Conservation (phyloP, 805 yeast genomes). For the Candida tammaniensis region DNA sequence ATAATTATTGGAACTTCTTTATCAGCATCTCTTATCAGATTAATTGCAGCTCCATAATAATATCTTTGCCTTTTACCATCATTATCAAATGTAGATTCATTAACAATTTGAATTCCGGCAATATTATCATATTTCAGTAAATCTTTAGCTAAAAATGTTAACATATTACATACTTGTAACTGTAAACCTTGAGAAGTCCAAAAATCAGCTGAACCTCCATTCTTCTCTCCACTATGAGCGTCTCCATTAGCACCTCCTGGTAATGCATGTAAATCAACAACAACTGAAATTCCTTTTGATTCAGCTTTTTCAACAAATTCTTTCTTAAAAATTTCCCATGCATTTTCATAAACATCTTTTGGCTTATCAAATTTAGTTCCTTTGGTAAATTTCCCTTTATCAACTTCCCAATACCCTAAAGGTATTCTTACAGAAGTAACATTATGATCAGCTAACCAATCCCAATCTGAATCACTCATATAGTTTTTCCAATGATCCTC, state of each 20-base stretch:
- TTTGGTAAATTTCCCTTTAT: constrained; percentile 53
- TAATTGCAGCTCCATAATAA: constrained; percentile 66
- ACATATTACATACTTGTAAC: constrained; percentile 44
- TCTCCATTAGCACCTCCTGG: constrained; percentile 92
- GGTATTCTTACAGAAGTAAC: constrained; percentile 86
- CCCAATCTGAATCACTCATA: constrained; percentile 72
- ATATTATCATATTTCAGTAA: constrained; percentile 60
- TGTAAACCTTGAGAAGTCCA: constrained; percentile 51
- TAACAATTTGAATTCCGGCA: constrained; percentile 79
- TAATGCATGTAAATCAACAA: constrained; percentile 83
- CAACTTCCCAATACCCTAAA: constrained; percentile 87
- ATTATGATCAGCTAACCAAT: constrained; percentile 62
- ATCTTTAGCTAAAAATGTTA: constrained; percentile 63
- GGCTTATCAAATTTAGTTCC: constrained; percentile 62
- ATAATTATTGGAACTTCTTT: constrained; percentile 65
- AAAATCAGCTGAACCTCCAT: constrained; percentile 55
- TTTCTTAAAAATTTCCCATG: constrained; percentile 65
- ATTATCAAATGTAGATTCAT: constrained; percentile 68
- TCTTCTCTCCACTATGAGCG: constrained; percentile 73
- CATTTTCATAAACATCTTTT: constrained; percentile 55
- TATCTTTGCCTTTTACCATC: constrained; percentile 48
- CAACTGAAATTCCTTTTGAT: constrained; percentile 60
- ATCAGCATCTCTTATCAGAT: constrained; percentile 56
- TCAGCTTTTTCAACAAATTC: constrained; percentile 59
- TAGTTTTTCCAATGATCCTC: constrained; percentile 68